Percentiles rank a stretch among this genome's conserved stretches.
phyloP scores from a whole-genome alignment of 2,329 filamentous ascomycete species.

The Myriosclerotinia curreyana region DNA sequence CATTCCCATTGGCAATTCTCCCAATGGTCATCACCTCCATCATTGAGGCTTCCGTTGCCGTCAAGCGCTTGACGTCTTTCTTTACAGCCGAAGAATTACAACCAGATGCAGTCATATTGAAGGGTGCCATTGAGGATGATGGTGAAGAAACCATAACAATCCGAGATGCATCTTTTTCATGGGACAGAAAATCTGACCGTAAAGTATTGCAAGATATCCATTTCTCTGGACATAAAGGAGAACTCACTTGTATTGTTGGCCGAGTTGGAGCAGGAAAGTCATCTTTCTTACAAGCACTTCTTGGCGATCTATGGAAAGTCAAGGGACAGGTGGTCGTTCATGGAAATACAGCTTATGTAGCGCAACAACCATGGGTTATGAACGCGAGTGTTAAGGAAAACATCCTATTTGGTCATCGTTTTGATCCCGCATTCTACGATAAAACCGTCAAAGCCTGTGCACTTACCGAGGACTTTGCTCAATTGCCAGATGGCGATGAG shows the following conservation, averaged over 20 bases:
- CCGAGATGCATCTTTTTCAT: conserved; percentile 84
- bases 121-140: conserved; percentile 66
- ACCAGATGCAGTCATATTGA: conserved; percentile 69
- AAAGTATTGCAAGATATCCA: conserved; percentile 77
- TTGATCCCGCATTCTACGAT: conserved; percentile 91
- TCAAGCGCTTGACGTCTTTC: conserved; percentile 79
- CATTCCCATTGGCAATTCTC: conserved; percentile 88
- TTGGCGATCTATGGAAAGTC: conserved; percentile 89
- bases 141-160: conserved; percentile 87
- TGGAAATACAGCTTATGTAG: conserved; percentile 84
- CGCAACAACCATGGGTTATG: conserved; percentile 94
- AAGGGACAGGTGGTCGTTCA: conserved; percentile 79
- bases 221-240: conserved; percentile 86
- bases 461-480: conserved; percentile 83
- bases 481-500: conserved; percentile 91
- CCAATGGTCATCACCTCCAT: conserved; percentile 98
- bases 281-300: conserved; percentile 80
- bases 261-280: conserved; percentile 95
- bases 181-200: conserved; percentile 78
- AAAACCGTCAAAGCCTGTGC: conserved; percentile 90
- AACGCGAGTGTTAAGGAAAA: conserved; percentile 97
- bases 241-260: conserved; percentile 88
- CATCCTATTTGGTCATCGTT: conserved; percentile 92
- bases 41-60: conserved; percentile 92
- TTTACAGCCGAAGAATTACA: conserved; percentile 89